These are phyloP conservation scores for Termitomyces sp. DNA, from an alignment of 768 basidiomycete species.

Conservation along the genomic window DNA sequence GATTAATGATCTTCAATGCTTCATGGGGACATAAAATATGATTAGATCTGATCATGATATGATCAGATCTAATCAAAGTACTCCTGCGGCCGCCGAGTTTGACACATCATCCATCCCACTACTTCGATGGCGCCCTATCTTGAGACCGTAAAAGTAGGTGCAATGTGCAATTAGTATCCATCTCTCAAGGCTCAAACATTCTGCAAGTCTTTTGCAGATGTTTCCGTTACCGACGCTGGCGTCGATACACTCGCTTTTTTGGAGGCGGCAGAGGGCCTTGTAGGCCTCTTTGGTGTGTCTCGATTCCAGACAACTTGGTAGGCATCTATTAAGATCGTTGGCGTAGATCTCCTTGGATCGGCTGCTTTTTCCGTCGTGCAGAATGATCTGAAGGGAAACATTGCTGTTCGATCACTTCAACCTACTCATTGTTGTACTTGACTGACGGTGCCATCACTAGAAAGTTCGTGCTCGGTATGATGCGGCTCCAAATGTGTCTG, in stretches of 20 bases:
- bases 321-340: not conserved
- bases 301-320: not conserved
- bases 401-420: slow-evolving; percentile 52
- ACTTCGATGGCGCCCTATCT: slow-evolving; percentile 69
- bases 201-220: slow-evolving; percentile 87
- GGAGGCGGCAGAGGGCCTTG: slow-evolving; percentile 84
- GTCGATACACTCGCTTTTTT: slow-evolving; percentile 87
- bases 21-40: slow-evolving; percentile 11
- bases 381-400: slow-evolving; percentile 87
- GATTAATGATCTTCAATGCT: no score
- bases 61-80: not conserved
- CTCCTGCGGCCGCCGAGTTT: not conserved
- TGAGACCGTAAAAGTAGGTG: slow-evolving; percentile 58
- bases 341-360: slow-evolving; percentile 78
- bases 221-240: slow-evolving; percentile 79
- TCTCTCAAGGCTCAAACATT: not conserved
- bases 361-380: slow-evolving; percentile 82
- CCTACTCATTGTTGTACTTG: not conserved
- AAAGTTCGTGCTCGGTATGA: slow-evolving; percentile 87
- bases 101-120: not conserved
- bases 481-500: slow-evolving; percentile 56
- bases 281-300: slow-evolving; percentile 81
- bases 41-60: not conserved
- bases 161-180: slow-evolving; percentile 5
- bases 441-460: slow-evolving; percentile 34